Base-by-base conservation (phyloP, 2,329 filamentous ascomycete species). In the Knufia petricola region DNA sequence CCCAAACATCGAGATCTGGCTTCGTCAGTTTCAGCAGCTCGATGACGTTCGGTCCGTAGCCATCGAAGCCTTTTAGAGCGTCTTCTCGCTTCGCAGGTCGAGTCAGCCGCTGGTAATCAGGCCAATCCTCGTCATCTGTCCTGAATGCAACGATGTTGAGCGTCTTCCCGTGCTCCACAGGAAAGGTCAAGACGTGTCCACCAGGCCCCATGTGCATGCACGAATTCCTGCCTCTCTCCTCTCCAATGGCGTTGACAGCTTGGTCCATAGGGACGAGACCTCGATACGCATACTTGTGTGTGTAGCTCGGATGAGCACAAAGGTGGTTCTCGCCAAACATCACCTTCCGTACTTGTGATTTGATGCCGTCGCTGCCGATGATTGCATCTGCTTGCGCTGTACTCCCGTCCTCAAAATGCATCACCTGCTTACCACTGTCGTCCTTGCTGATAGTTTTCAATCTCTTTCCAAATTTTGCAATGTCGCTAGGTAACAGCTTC, bases 321-420 rank as follows among this genome's bases (percentile, higher is more conserved):
- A 68, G 68, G 50, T 71, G 61, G 19, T 66, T 62, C 2, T 67
- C 59, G 0, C 74, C 76, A 2, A 82, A 64, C 3, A 84, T 61
- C 12, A 76, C 60, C 24, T 72, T 60, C 6, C 81, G 68, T 2
- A 75, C 68, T 2, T 68, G 65, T 0, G 76, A 79, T 59, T 78
- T 78, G 58, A 84, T 79, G 0, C 81, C 81, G 61, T 84, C 81
- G 58, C 77, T 81, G 3, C 77, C 79, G 49, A 84, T 51, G 3
- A 59, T 50, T 4, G 65, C 62, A 53, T 68, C 66, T 12, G 70
- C 66, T 38, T 67, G 60, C 1, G 65, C 66, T 1, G 60, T 61
- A 4, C 61, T 62, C 0, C 70, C 71, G 52, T 75, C 72, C 13
- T 62, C 56, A 45, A 75, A 75, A 17, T 58, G 58, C 30, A 74